Percentiles rank a stretch among this genome's conserved stretches.
Evolutionary conservation across 371 early-diverging fungal species (phyloP).

Genomic region (Chytridiales sp.): DNA sequence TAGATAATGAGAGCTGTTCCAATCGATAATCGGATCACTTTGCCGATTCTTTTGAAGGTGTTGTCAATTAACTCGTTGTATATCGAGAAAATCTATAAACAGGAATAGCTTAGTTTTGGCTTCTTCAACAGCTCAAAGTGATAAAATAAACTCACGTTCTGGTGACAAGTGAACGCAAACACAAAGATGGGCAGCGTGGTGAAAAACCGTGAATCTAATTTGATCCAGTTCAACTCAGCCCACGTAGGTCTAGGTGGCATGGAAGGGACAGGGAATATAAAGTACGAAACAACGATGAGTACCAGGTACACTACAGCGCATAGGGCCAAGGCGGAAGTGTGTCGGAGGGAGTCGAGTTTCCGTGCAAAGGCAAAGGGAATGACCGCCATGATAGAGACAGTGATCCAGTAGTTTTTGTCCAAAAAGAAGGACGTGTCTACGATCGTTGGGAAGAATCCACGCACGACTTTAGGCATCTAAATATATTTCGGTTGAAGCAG

Average conservation of each 20-base stretch:
- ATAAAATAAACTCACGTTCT: slow-evolving; percentile 67
- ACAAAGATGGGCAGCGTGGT: slow-evolving; percentile 94
- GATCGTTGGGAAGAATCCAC: slow-evolving; percentile 27
- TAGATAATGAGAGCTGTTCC: slow-evolving; percentile 81
- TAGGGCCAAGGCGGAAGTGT: slow-evolving; percentile 92
- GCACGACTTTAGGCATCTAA: slow-evolving; percentile 40
- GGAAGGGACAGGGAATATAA: slow-evolving; percentile 47
- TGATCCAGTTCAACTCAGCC: slow-evolving; percentile 52
- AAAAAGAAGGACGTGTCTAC: slow-evolving; percentile 19
- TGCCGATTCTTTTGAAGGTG: slow-evolving; percentile 58
- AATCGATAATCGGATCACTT: slow-evolving; percentile 73
- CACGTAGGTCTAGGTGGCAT: slow-evolving; percentile 42
- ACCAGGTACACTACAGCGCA: slow-evolving; percentile 88
- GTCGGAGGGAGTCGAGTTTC: slow-evolving; percentile 89
- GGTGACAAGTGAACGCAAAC: slow-evolving; percentile 99
- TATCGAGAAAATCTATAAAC: slow-evolving; percentile 78
- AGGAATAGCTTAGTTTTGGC: too few species aligned
- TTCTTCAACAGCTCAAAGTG: too few species aligned
- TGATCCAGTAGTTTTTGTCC: slow-evolving; percentile 75
- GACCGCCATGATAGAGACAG: slow-evolving; percentile 68
- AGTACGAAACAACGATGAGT: slow-evolving; percentile 80
- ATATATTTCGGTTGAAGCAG: background rate
- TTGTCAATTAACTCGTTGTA: slow-evolving; percentile 92
- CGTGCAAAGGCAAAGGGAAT: slow-evolving; percentile 80
- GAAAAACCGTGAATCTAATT: slow-evolving; percentile 69